A percentile compares a stretch with the other conserved stretches of the same genome.
These are phyloP conservation scores for Aspergillus sp. DNA, from an alignment of 2,329 filamentous ascomycete species.

Conservation along the genomic window DNA sequence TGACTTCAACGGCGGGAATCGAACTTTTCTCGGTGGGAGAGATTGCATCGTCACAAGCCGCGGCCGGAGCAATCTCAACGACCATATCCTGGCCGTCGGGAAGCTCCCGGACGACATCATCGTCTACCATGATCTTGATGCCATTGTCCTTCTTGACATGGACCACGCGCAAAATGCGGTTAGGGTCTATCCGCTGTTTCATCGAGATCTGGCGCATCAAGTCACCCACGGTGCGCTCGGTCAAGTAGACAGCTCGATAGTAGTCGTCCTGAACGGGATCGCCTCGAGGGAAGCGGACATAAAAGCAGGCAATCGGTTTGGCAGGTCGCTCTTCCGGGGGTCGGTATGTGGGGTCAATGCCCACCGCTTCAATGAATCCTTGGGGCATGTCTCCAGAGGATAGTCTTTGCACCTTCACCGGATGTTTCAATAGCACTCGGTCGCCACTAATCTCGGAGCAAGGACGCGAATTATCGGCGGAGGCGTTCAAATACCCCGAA, in stretches of 20 bases:
- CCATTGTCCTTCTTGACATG: constrained; percentile 72
- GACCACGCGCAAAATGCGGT: constrained; percentile 67
- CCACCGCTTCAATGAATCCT: constrained; percentile 86
- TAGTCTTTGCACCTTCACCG: constrained; percentile 31
- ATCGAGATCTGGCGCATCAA: constrained; percentile 68
- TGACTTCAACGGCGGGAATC: constrained; percentile 43
- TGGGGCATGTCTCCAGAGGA: constrained; percentile 49
- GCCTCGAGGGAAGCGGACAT: constrained; percentile 61
- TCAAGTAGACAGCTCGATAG: constrained; percentile 82
- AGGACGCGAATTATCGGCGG: constrained; percentile 22
- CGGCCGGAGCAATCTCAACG: constrained; percentile 62
- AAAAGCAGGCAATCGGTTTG: constrained; percentile 85
- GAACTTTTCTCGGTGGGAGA: constrained; percentile 4
- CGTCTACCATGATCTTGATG: constrained; percentile 81
- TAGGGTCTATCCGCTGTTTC: constrained; percentile 78
- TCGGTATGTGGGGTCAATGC: constrained; percentile 81
- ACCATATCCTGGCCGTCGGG: constrained; percentile 89
- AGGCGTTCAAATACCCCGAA: constrained; percentile 22
- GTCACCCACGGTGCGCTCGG: constrained; percentile 70
- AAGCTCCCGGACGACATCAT: constrained; percentile 80
- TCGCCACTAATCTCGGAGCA: constrained; percentile 20
- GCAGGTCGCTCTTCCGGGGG: constrained; percentile 69
- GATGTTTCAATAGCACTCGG: constrained; percentile 20
- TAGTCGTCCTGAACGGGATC: constrained; percentile 56
- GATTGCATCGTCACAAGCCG: constrained; percentile 42